Percentiles rank a stretch among this genome's conserved stretches.
These are phyloP conservation scores for Alternaria arbusti DNA, from an alignment of 2,329 filamentous ascomycete species.

Conservation along the genomic window DNA sequence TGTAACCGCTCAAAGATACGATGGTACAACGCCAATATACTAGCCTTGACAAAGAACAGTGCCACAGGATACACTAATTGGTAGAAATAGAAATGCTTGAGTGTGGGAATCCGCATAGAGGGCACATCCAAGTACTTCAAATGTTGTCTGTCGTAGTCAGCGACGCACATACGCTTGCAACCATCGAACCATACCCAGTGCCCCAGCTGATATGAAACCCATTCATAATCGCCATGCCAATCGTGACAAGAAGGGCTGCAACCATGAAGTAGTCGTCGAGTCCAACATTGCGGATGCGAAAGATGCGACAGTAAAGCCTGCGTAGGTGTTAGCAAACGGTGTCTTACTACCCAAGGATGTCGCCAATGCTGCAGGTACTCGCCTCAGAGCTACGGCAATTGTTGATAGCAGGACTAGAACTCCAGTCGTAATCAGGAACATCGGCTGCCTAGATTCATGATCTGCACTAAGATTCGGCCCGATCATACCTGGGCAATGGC, in stretches of 20 bases:
- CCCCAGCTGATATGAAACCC: slow-evolving; percentile 3
- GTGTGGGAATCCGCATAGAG: not conserved
- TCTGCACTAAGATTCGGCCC: not conserved
- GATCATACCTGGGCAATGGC: not conserved
- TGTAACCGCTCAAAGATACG: slow-evolving; percentile 20
- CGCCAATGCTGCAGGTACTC: not conserved
- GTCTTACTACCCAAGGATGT: not conserved
- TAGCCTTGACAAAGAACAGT: slow-evolving; percentile 28
- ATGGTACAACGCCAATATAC: slow-evolving; percentile 30
- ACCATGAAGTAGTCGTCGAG: not conserved
- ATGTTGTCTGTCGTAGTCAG: not conserved
- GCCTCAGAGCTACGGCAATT: not conserved
- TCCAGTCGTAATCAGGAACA: not conserved
- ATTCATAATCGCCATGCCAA: slow-evolving; percentile 5
- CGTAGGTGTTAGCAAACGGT: not conserved
- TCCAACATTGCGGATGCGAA: not conserved
- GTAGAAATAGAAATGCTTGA: slow-evolving; percentile 25
- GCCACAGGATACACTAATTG: slow-evolving; percentile 32
- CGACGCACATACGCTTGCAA: not conserved
- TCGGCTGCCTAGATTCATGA: not conserved
- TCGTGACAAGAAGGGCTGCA: not conserved
- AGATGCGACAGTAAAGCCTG: not conserved
- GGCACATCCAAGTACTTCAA: not conserved
- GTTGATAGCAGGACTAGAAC: not conserved
- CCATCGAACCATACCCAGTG: not conserved